A percentile compares a stretch with the other conserved stretches of the same genome.
Evolutionary conservation across 148 eudicot species (phyloP).

Genomic region (Heliamphora exappendiculata): DNA sequence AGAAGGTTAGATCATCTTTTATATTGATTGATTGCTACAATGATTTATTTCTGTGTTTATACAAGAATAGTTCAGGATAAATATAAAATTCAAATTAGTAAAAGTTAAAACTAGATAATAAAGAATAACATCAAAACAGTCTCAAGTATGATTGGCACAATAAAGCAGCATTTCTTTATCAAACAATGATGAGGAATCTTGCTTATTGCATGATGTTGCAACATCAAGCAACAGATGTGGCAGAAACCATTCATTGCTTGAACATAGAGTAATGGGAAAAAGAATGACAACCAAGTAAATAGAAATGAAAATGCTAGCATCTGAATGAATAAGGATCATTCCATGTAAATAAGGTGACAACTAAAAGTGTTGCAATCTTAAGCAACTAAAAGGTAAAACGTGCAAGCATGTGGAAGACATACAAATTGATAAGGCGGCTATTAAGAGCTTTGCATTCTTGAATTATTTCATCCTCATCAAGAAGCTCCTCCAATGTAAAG

Average conservation of each 20-base stretch:
- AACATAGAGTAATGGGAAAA: background rate
- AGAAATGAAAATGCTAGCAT: background rate
- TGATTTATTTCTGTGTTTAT: background rate
- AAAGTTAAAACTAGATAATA: background rate
- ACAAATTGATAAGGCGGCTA: constrained; percentile 89
- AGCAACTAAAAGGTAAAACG: background rate
- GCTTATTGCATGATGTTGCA: background rate
- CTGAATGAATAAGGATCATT: background rate
- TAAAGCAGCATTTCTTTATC: background rate
- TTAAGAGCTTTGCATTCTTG: constrained; percentile 97
- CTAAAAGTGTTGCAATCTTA: background rate
- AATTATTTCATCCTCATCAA: constrained; percentile 94
- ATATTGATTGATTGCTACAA: background rate
- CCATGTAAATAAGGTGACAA: background rate
- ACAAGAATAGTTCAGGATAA: background rate
- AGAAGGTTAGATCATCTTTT: background rate
- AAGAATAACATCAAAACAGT: background rate
- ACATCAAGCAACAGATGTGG: background rate
- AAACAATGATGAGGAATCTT: background rate
- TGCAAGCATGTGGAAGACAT: constrained; percentile 13
- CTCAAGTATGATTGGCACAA: background rate
- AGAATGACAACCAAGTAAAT: background rate
- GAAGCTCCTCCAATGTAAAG: constrained; percentile 78
- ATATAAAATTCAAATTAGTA: too few relatives aligned
- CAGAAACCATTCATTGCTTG: background rate